phyloP scores from a whole-genome alignment of 805 yeast species.

The Debaryomyces prosopidis region DNA sequence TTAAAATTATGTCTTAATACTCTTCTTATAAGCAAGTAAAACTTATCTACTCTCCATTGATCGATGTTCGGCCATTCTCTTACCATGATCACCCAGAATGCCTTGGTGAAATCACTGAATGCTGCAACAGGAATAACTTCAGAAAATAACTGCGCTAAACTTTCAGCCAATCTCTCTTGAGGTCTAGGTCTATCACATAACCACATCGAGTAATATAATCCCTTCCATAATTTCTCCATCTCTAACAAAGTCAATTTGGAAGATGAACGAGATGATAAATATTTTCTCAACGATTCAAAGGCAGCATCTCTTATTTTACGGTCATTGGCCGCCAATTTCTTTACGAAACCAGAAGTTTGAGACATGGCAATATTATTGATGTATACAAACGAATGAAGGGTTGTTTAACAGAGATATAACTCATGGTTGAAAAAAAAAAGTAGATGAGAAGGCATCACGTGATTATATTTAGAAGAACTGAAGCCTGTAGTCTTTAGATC shows the following conservation, averaged over 20 bases:
- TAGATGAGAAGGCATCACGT: constrained; percentile 2
- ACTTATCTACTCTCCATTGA: constrained; percentile 86
- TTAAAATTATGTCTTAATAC: constrained; percentile 65
- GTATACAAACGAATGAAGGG: no score
- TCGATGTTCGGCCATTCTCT: constrained; percentile 86
- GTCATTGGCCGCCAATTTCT: constrained; percentile 81
- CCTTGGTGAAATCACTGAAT: constrained; percentile 55
- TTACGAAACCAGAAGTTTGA: constrained; percentile 59
- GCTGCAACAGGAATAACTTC: constrained; percentile 41
- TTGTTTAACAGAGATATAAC: neutral
- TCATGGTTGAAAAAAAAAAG: neutral
- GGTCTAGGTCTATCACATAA: constrained; percentile 90
- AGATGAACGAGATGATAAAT: constrained; percentile 44
- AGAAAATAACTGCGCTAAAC: constrained; percentile 60
- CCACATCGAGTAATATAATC: constrained; percentile 96
- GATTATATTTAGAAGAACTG: neutral
- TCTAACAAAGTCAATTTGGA: constrained; percentile 52
- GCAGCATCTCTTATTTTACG: constrained; percentile 76
- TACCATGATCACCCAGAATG: constrained; percentile 79
- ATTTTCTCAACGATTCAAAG: constrained; percentile 60
- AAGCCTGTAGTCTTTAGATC: no score
- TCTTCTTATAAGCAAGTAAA: constrained; percentile 75
- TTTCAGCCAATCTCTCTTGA: constrained; percentile 80
- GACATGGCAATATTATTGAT: constrained; percentile 13
- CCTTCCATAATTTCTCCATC: constrained; percentile 89